These are phyloP conservation scores for Bruguiera parviflora DNA, from an alignment of 345 rosid species.

Conservation along the genomic window DNA sequence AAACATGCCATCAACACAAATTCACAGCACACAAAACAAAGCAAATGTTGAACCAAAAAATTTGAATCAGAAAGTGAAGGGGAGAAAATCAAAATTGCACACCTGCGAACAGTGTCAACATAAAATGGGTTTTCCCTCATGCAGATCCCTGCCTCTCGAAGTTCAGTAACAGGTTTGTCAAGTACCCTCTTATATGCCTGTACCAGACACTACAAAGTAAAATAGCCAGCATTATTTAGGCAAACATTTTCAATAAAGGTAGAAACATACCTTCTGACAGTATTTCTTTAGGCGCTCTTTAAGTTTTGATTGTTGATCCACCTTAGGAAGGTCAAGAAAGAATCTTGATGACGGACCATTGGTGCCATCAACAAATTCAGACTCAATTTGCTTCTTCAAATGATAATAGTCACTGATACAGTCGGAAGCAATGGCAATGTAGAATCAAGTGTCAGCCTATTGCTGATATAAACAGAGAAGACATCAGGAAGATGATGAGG, in stretches of 20 bases:
- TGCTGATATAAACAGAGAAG: constrained; percentile 16
- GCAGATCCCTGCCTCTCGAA: constrained; percentile 98
- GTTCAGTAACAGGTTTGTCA: constrained; percentile 85
- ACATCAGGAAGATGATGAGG: background rate
- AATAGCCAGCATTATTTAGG: constrained; percentile 14
- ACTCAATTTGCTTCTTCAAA: constrained; percentile 89
- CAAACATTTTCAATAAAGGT: constrained; percentile 15
- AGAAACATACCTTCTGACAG: constrained; percentile 69
- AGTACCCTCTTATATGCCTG: constrained; percentile 83
- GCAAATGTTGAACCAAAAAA: background rate
- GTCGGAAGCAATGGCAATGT: constrained; percentile 12
- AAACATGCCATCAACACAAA: background rate
- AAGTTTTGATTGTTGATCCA: constrained; percentile 71
- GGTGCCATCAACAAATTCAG: constrained; percentile 67
- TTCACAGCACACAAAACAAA: background rate
- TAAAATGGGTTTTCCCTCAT: constrained; percentile 97
- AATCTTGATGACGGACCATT: constrained; percentile 63
- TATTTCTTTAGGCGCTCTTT: constrained; percentile 86
- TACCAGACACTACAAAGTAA: constrained; percentile 22
- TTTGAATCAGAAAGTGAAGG: constrained; percentile 3
- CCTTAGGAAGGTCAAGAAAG: constrained; percentile 79
- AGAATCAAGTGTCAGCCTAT: constrained; percentile 13
- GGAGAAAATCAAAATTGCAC: constrained; percentile 13
- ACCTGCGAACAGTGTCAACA: constrained; percentile 97
- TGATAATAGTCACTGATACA: constrained; percentile 84